Percentiles rank a stretch among this genome's conserved stretches.
Evolutionary conservation across 2,329 filamentous ascomycete genomes (phyloP).

Genomic region (Sporothrix brasiliensis): DNA sequence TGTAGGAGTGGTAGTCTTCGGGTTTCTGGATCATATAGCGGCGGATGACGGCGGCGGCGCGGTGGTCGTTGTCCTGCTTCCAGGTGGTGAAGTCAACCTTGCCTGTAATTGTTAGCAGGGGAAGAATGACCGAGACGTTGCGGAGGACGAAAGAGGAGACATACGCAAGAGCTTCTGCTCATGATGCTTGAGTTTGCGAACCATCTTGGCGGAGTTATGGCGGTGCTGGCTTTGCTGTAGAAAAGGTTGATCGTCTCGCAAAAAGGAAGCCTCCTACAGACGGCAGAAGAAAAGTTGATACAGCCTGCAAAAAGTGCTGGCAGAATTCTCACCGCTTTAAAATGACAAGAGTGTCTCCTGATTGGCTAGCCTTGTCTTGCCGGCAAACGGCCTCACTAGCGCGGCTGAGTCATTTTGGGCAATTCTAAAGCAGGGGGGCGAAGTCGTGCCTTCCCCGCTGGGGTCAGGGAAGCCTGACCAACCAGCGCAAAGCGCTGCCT

Average conservation of each 20-base stretch:
- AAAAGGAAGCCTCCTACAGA: conserved; percentile 1
- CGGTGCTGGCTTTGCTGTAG: not conserved
- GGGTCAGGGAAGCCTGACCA: not conserved
- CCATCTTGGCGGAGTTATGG: conserved; percentile 61
- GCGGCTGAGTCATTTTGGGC: conserved; percentile 21
- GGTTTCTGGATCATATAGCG: conserved; percentile 92
- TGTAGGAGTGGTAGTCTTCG: conserved; percentile 75
- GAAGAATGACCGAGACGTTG: no score
- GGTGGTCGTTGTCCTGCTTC: conserved; percentile 84
- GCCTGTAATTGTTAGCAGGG: conserved; percentile 26
- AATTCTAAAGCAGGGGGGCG: conserved; percentile 10
- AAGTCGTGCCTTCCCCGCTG: conserved; percentile 9
- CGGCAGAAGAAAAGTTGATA: conserved; percentile 1
- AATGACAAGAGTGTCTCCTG: not conserved
- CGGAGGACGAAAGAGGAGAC: not conserved
- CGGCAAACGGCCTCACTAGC: conserved; percentile 16
- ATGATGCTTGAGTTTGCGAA: conserved; percentile 93
- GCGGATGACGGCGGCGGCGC: conserved; percentile 74
- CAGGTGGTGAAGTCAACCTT: conserved; percentile 91
- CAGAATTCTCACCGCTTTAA: conserved; percentile 31
- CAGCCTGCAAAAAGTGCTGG: conserved; percentile 18
- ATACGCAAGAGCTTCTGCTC: conserved; percentile 82
- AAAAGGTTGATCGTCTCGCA: not conserved
- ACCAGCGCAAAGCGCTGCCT: not conserved
- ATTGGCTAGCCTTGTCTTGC: conserved; percentile 24